Percentiles rank a stretch among this genome's conserved stretches.
phyloP scores from a whole-genome alignment of 2,329 filamentous ascomycete genomes.

The Elsinoe necatrix region DNA sequence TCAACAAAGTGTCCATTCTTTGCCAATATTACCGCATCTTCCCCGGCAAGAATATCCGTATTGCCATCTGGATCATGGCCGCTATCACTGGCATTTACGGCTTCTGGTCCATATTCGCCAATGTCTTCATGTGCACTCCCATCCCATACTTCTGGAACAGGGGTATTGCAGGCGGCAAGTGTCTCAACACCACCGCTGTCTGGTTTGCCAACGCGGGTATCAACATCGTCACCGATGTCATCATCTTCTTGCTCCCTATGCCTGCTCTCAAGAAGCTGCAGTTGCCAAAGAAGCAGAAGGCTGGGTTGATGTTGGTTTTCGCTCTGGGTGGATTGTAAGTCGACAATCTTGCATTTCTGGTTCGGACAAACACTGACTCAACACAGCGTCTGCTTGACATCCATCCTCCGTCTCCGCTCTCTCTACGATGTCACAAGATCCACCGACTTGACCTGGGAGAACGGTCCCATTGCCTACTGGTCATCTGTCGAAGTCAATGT shows the following conservation, averaged over 20 bases:
- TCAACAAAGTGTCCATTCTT: conserved; percentile 39
- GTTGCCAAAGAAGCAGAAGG: conserved; percentile 27
- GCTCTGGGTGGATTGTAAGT: conserved; percentile 28
- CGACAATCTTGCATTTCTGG: not conserved
- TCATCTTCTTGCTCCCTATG: conserved; percentile 29
- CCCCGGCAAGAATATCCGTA: conserved; percentile 31
- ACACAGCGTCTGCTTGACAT: conserved; percentile 26
- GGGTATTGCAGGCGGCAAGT: conserved; percentile 26
- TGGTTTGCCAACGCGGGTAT: conserved; percentile 36
- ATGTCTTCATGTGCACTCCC: conserved; percentile 36
- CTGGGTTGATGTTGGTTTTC: conserved; percentile 30
- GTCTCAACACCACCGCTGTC: conserved; percentile 33
- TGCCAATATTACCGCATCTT: conserved; percentile 44
- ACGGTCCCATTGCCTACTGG: conserved; percentile 30
- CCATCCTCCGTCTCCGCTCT: conserved; percentile 27
- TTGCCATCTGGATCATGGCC: conserved; percentile 25
- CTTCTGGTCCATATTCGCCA: conserved; percentile 29
- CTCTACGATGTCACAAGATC: conserved; percentile 23
- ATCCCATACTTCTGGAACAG: conserved; percentile 36
- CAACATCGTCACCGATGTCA: conserved; percentile 32
- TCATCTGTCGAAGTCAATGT: conserved; percentile 30
- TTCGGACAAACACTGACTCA: not conserved
- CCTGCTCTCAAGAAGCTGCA: conserved; percentile 29
- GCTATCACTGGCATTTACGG: conserved; percentile 28
- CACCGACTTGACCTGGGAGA: conserved; percentile 26